Conservation (phyloP, 805 yeast genomes). For the Suhomyces faveliae region DNA sequence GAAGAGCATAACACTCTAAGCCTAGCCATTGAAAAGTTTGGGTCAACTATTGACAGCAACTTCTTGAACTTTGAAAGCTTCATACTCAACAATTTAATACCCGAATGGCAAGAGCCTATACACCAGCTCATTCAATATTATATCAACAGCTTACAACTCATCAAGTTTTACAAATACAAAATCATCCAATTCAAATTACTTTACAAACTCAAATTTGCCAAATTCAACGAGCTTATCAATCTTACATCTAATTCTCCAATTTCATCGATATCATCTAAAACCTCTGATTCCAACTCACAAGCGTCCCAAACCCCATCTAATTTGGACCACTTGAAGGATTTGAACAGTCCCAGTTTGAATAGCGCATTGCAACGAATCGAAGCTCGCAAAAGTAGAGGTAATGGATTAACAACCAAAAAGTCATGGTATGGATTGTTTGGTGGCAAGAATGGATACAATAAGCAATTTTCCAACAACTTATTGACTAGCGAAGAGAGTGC, state of each 20-base stretch:
- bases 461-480: constrained; percentile 10
- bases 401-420: constrained; percentile 21
- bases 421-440: constrained; percentile 48
- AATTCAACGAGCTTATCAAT: constrained; percentile 36
- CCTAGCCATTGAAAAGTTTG: constrained; percentile 47
- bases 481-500: constrained; percentile 12
- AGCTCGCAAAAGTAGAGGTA: constrained; percentile 18
- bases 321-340: constrained; percentile 28
- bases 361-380: constrained; percentile 35
- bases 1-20: constrained; percentile 23
- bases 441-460: constrained; percentile 33
- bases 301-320: not conserved
- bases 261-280: constrained; percentile 10
- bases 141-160: constrained; percentile 41
- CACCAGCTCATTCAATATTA: constrained; percentile 48
- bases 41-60: constrained; percentile 50
- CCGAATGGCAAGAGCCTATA: constrained; percentile 50
- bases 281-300: not conserved
- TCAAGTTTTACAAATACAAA: constrained; percentile 51
- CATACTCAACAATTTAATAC: constrained; percentile 35
- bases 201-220: constrained; percentile 38
- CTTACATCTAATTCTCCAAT: constrained; percentile 15
- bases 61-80: constrained; percentile 50
- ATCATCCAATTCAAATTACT: constrained; percentile 48
- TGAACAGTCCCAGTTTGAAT: constrained; percentile 40